Evolutionary conservation across 1,284 basidiomycete genomes (phyloP).

Genomic region (Papiliotrema fonsecae): DNA sequence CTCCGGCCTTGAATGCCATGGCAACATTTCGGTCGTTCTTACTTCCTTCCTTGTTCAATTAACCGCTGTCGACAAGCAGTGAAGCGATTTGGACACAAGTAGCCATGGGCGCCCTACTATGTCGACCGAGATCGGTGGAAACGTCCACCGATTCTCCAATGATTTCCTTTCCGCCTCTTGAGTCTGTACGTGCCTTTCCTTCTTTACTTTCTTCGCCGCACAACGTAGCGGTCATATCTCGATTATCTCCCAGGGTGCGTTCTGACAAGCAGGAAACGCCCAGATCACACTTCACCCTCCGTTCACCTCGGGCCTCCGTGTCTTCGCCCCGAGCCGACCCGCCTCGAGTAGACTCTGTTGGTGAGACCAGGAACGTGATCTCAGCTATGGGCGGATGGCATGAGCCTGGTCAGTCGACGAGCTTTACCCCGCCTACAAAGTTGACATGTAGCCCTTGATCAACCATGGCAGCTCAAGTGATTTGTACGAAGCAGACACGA

Average conservation of each 20-base stretch:
- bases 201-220: not conserved
- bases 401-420: slow-evolving; percentile 10
- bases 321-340: not conserved
- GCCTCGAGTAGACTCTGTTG: slow-evolving; percentile 17
- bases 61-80: too few relatives aligned
- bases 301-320: not conserved
- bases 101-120: slow-evolving; percentile 2
- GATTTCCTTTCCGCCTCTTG: not conserved
- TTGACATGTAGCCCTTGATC: not conserved
- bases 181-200: slow-evolving; percentile 1
- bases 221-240: not conserved
- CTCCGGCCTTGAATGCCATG: too few relatives aligned
- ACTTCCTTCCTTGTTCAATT: too few relatives aligned
- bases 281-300: not conserved
- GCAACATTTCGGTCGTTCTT: too few relatives aligned
- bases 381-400: slow-evolving; percentile 28
- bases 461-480: not conserved
- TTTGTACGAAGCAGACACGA: not conserved
- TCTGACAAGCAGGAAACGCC: not conserved
- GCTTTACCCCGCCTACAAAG: not conserved
- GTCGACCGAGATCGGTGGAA: slow-evolving; percentile 3
- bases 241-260: not conserved
- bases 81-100: too few relatives aligned
- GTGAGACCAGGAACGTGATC: slow-evolving; percentile 17
- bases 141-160: slow-evolving; percentile 1